Percentiles rank a stretch among this genome's conserved stretches.
Evolutionary conservation across 2,329 filamentous ascomycete genomes (phyloP).

Genomic region (Botrytis byssoidea): DNA sequence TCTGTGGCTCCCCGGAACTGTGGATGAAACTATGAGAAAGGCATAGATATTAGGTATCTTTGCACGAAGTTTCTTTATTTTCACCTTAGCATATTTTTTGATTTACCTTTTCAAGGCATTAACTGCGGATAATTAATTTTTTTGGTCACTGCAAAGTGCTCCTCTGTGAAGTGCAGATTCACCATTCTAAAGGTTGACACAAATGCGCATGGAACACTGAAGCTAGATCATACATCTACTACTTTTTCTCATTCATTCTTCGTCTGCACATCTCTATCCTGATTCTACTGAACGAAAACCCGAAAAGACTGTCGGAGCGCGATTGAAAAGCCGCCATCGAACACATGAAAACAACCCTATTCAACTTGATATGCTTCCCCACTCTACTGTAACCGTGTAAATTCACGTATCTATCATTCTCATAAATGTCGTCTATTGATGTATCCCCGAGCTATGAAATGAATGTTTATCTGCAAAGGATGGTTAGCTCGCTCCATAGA

Average conservation of each 20-base stretch:
- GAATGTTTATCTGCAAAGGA: neutral
- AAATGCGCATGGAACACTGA: neutral
- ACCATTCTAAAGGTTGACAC: neutral
- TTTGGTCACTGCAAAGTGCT: neutral
- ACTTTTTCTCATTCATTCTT: no score
- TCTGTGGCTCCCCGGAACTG: rapidly evolving
- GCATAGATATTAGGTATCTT: neutral
- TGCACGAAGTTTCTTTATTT: neutral
- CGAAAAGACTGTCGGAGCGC: neutral
- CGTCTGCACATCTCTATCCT: neutral
- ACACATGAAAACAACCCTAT: neutral
- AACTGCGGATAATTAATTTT: neutral
- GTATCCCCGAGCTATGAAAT: no score
- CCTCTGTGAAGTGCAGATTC: neutral
- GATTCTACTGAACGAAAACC: neutral
- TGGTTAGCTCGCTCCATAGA: neutral
- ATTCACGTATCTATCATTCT: neutral
- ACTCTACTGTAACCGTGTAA: neutral
- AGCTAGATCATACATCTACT: neutral
- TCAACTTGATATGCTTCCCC: neutral
- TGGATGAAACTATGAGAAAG: neutral
- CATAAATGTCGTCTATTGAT: neutral
- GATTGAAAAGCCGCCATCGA: neutral
- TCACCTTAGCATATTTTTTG: rapidly evolving
- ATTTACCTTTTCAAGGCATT: rapidly evolving